Percentiles rank a stretch among this genome's conserved stretches.
These are phyloP conservation scores for Dothideomycetes sp. DNA, from an alignment of 2,329 filamentous ascomycete genomes.

Conservation along the genomic window DNA sequence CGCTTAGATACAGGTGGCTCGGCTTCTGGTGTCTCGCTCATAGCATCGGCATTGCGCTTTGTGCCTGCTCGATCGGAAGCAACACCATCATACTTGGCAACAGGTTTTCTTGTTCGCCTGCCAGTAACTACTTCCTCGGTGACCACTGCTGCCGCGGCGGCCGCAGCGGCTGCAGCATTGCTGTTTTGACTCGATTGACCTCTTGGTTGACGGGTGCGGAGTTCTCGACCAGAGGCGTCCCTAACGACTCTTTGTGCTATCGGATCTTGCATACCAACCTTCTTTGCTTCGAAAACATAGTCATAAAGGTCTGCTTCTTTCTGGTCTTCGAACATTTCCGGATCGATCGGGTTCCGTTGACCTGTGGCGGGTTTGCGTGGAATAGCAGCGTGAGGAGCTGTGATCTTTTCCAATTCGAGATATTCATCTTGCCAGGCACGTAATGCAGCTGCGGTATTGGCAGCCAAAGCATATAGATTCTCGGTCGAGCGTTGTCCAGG, in stretches of 20 bases:
- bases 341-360: slow-evolving; percentile 36
- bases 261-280: slow-evolving; percentile 46
- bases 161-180: slow-evolving; percentile 1
- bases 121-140: slow-evolving; percentile 14
- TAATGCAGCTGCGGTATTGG: slow-evolving; percentile 44
- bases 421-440: slow-evolving; percentile 52
- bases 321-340: slow-evolving; percentile 47
- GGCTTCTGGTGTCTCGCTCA: slow-evolving; percentile 16
- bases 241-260: slow-evolving; percentile 43
- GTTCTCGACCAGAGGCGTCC: slow-evolving; percentile 38
- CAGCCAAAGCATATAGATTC: slow-evolving; percentile 47
- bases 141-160: slow-evolving; percentile 26
- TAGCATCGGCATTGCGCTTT: slow-evolving; percentile 12
- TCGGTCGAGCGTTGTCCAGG: slow-evolving; percentile 37
- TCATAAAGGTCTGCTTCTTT: slow-evolving; percentile 54
- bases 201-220: slow-evolving; percentile 37
- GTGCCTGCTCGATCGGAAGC: slow-evolving; percentile 8
- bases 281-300: slow-evolving; percentile 48
- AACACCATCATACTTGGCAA: slow-evolving; percentile 17
- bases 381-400: slow-evolving; percentile 41
- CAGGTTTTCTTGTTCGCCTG: slow-evolving; percentile 14
- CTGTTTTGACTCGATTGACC: slow-evolving; percentile 14
- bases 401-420: slow-evolving; percentile 44
- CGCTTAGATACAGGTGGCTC: slow-evolving; percentile 11
- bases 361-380: slow-evolving; percentile 44